phyloP scores from a whole-genome alignment of 1,284 basidiomycete species.

The Dichomitus squalens region DNA sequence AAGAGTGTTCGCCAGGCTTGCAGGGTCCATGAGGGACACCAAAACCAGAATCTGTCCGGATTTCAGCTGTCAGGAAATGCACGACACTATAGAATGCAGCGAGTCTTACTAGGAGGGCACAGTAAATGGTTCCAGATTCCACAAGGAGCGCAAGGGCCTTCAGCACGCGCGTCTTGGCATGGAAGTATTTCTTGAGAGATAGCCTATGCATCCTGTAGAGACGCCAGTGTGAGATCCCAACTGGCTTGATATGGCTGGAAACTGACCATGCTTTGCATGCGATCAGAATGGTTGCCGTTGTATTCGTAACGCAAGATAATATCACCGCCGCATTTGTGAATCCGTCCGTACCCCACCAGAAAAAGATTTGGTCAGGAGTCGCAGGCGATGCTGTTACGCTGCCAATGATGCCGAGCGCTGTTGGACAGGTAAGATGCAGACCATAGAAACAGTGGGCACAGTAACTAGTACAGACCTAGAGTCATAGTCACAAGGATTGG shows the following conservation, averaged over 20 bases:
- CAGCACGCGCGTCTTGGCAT: background rate
- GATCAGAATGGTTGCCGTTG: background rate
- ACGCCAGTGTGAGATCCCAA: background rate
- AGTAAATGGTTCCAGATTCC: background rate
- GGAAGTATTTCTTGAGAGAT: background rate
- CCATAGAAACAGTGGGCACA: background rate
- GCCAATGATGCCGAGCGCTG: background rate
- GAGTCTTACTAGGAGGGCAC: background rate
- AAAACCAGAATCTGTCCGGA: background rate
- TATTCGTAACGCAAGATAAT: background rate
- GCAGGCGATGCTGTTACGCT: no score
- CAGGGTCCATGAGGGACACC: background rate
- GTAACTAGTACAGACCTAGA: background rate
- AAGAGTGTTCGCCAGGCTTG: no score
- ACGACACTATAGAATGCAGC: background rate
- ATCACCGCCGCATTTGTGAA: background rate
- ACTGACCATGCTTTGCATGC: background rate
- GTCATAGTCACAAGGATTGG: background rate
- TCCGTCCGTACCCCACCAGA: background rate
- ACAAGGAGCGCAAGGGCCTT: background rate
- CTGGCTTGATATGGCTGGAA: background rate
- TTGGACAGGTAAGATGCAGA: background rate
- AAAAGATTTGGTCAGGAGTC: background rate
- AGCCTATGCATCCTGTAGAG: background rate
- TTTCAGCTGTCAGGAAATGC: background rate